Evolutionary conservation across 768 basidiomycete species (phyloP).

Genomic region (Pleurotus djamor): DNA sequence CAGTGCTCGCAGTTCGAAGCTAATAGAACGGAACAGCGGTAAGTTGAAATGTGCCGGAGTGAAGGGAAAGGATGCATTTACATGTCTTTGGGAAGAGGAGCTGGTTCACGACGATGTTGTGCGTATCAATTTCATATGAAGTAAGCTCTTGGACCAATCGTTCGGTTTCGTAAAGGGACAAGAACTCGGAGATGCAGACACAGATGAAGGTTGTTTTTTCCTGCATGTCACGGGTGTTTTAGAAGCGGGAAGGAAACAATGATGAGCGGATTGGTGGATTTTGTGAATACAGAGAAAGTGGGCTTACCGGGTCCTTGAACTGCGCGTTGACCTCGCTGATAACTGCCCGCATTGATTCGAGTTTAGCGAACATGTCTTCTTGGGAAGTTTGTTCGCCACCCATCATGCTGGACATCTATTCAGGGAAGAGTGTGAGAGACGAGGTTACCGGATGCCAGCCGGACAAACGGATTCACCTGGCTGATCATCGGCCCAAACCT

Average conservation of each 20-base stretch:
- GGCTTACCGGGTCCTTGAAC: conserved; percentile 94
- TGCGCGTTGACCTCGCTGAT: conserved; percentile 99
- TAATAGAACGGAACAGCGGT: conserved; percentile 23
- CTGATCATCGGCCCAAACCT: conserved; percentile 97
- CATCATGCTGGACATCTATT: conserved; percentile 94
- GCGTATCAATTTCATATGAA: conserved; percentile 95
- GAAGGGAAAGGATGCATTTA: conserved; percentile 31
- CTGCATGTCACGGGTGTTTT: conserved; percentile 31
- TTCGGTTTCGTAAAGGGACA: conserved; percentile 98
- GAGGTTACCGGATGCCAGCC: too few relatives aligned
- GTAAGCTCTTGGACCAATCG: conserved; percentile 95
- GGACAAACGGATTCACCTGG: conserved; percentile 40
- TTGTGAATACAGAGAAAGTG: background rate
- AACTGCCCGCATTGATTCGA: conserved; percentile 94
- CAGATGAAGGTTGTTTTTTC: conserved; percentile 99
- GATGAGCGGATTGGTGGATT: background rate
- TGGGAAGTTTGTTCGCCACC: conserved; percentile 87
- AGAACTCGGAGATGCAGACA: conserved; percentile 97
- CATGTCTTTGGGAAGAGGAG: conserved; percentile 90
- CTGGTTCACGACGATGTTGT: conserved; percentile 99
- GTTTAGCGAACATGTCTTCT: conserved; percentile 98
- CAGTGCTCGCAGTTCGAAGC: conserved; percentile 96
- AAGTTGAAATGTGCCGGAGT: conserved; percentile 1
- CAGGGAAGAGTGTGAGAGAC: background rate
- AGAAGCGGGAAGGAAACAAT: too few relatives aligned